Base-by-base conservation (phyloP, 148 eudicot species). In the Polygonum maritimum region DNA sequence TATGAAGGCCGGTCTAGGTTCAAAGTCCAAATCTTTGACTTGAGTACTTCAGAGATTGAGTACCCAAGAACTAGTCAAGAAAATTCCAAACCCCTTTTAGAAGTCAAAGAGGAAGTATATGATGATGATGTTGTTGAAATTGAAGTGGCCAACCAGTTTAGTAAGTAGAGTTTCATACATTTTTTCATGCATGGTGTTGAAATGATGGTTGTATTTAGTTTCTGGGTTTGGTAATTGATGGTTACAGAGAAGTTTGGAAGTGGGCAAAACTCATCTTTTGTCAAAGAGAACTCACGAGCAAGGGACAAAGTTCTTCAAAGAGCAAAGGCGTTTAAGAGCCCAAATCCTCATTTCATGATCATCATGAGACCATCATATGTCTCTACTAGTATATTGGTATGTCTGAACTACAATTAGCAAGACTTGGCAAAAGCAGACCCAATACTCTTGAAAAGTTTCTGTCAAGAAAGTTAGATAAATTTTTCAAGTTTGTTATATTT, bases 21-120 rank as follows among this genome's bases (percentile, higher is more conserved):
- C 69, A 9, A 11, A 1, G 69, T 62, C 69, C 69, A 26, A 31
- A 22, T 62, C 3, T 62, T 62, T 13, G 69, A 62, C 31, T 62
- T 62, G 69, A 62, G 69, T 62, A 62, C 69, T 62, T 10, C 2
- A 62, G 38, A 62, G 16, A 62, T 62, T 62, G 69, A 62, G 36
- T 62, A 62, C 31, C 44, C 44, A 62, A 62, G 16, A 62, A 8
- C 69, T 31, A 31, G 69, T 31, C 14, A 31, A 5, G 12, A 12
- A 31, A 26, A 62, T 5, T 44, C 1, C 47, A 44, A 44, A 44
- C 10, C 10, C 47, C 47, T 44, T 44, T 7, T 7, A 44, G 15
- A 26, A 26, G 12, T 62, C 69, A 62, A 62, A 22, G 69, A 62
- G 69, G 69, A 62, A 62, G 69, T 14, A 5, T 4, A 51, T 51